Percentiles rank a stretch among this genome's conserved stretches.
phyloP scores from a whole-genome alignment of 2,329 filamentous ascomycete genomes.

The Neoscytalidium dimidiatum region DNA sequence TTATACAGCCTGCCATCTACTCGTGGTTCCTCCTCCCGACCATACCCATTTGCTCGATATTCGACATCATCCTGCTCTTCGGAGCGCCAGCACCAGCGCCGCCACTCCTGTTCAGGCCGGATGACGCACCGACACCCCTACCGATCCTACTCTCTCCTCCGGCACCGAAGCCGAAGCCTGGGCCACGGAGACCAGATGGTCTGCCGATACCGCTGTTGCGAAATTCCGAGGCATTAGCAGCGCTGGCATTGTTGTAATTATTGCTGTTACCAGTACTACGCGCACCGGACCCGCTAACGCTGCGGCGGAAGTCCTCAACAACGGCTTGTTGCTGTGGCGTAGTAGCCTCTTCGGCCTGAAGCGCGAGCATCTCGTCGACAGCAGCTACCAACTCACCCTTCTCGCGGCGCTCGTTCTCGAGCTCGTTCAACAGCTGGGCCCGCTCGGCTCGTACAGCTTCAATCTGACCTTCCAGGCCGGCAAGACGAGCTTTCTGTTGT shows the following conservation, averaged over 20 bases:
- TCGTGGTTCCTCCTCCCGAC: neutral
- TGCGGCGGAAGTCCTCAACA: conserved; percentile 52
- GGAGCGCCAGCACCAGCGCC: conserved; percentile 26
- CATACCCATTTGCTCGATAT: conserved; percentile 83
- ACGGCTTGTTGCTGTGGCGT: conserved; percentile 12
- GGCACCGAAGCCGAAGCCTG: conserved; percentile 45
- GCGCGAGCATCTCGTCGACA: conserved; percentile 80
- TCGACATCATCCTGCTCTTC: conserved; percentile 77
- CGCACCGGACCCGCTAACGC: conserved; percentile 40
- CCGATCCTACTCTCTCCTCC: conserved; percentile 23
- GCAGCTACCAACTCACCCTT: conserved; percentile 81
- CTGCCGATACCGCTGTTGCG: conserved; percentile 36
- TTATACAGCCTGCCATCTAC: neutral
- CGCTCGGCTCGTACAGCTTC: conserved; percentile 71
- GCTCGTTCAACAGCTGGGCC: conserved; percentile 61
- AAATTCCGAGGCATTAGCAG: neutral
- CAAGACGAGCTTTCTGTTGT: conserved; percentile 71
- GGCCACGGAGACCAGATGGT: conserved; percentile 63
- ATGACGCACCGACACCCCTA: conserved; percentile 26
- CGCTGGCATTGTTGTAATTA: conserved; percentile 3
- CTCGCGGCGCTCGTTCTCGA: conserved; percentile 76
- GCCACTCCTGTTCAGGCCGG: conserved; percentile 5
- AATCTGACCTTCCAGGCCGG: conserved; percentile 74
- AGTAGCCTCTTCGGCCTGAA: conserved; percentile 53
- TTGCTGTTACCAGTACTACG: conserved; percentile 20